Evolutionary conservation across 495 filamentous ascomycete species (phyloP).

Genomic region (Penicillium canescens): DNA sequence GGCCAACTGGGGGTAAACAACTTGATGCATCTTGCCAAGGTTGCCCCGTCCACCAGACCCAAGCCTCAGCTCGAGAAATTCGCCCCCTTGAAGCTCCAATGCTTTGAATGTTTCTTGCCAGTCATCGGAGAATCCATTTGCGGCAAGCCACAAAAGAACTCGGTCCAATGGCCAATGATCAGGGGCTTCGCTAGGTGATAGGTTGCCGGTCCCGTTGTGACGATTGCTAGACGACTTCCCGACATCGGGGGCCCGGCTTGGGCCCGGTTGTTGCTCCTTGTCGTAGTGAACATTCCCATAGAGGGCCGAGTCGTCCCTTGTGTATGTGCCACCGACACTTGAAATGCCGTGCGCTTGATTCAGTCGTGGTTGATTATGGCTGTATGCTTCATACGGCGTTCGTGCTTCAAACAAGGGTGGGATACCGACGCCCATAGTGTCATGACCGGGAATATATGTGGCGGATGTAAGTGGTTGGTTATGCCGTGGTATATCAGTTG

Average conservation of each 20-base stretch:
- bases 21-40: slow-evolving; percentile 83
- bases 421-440: slow-evolving; percentile 87
- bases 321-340: too few relatives aligned
- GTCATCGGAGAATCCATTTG: slow-evolving; percentile 83
- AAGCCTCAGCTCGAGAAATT: slow-evolving; percentile 86
- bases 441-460: slow-evolving; percentile 82
- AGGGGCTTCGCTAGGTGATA: slow-evolving; percentile 67
- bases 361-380: slow-evolving; percentile 21
- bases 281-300: slow-evolving; percentile 37
- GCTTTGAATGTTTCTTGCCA: slow-evolving; percentile 94
- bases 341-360: too few relatives aligned
- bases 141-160: slow-evolving; percentile 81
- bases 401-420: slow-evolving; percentile 50
- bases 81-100: slow-evolving; percentile 75
- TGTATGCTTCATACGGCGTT: slow-evolving; percentile 35
- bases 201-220: slow-evolving; percentile 53
- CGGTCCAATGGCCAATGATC: slow-evolving; percentile 83
- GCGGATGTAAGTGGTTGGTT: slow-evolving; percentile 67
- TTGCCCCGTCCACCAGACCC: slow-evolving; percentile 77
- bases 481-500: too few relatives aligned
- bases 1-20: slow-evolving; percentile 76
- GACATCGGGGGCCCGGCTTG: slow-evolving; percentile 43
- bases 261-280: slow-evolving; percentile 47
- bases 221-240: slow-evolving; percentile 47
- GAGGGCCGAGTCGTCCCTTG: slow-evolving; percentile 31